phyloP scores from a whole-genome alignment of 441 rosid species.

The Monsonia emarginata region DNA sequence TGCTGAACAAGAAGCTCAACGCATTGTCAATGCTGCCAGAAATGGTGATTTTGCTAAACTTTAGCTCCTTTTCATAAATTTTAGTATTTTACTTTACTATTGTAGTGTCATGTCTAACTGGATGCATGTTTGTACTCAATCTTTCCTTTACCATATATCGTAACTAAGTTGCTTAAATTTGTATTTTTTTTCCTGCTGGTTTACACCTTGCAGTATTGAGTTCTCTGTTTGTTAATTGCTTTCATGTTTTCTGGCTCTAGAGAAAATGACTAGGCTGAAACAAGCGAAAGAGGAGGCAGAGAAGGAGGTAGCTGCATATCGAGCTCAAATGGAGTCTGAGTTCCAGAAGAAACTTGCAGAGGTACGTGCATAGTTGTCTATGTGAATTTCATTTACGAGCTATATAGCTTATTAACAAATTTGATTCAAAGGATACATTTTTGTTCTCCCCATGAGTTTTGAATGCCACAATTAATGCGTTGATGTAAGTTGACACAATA shows the following conservation, averaged over 20 bases:
- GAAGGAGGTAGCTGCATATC: slow-evolving; percentile 59
- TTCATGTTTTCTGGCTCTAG: slow-evolving; percentile 21
- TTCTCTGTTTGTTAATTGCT: not conserved
- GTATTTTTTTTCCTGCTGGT: not conserved
- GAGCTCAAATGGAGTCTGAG: slow-evolving; percentile 63
- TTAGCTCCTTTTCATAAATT: not conserved
- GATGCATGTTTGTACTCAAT: too few relatives aligned
- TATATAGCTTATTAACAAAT: not conserved
- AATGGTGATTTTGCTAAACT: slow-evolving; percentile 27
- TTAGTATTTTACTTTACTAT: not conserved
- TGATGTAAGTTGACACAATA: too few relatives aligned
- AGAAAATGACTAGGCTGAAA: slow-evolving; percentile 67
- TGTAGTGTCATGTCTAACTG: not conserved
- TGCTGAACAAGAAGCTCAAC: slow-evolving; percentile 91
- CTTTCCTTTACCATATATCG: too few relatives aligned
- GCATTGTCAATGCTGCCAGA: slow-evolving; percentile 70
- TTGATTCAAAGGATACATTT: not conserved
- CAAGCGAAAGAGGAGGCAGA: slow-evolving; percentile 86
- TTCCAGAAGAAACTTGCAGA: slow-evolving; percentile 75
- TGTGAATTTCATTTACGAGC: not conserved
- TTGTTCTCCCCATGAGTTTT: not conserved
- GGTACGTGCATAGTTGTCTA: slow-evolving; percentile 32
- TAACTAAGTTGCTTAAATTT: not conserved
- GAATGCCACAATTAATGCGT: not conserved
- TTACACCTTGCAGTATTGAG: not conserved